Evolutionary conservation across 805 yeast species (phyloP), one percentile per base, ranked within the genome.

Genomic region (Yarrowia deformans): DNA sequence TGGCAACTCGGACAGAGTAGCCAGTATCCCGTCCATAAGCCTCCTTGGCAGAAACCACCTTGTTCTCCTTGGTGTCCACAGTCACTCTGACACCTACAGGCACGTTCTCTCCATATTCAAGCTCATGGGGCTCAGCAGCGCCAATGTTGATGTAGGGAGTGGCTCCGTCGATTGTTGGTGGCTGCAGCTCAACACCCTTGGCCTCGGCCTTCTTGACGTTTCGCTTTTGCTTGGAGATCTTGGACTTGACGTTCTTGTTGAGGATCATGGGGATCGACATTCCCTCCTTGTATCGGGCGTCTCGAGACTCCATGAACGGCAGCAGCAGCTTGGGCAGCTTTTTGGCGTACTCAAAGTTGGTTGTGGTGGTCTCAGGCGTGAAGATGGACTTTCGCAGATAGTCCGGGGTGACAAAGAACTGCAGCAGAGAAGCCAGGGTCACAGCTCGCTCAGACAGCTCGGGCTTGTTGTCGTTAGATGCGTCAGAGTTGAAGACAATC

Each of bases 81-180:
- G 96, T 91, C 10, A 93, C 97, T 72, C 97, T 81, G 16, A 89
- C 91, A 73, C 90, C 87, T 0, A 86, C 84, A 2, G 97, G 97
- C 3, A 91, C 88, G 69, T 87, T 87, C 71, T 84, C 85, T 16
- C 70, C 70, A 8, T 81, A 80, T 8, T 77, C 78, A 64, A 93
- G 81, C 75, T 88, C 88, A 40, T 93, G 73, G 18, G 88, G 82
- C 68, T 84, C 79, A 1, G 81, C 80, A 69, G 82, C 84, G 0
- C 98, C 98, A 55, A 93, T 82, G 74, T 93, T 91, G 63, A 93
- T 90, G 74, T 82, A 90, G 73, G 87, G 88, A 7, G 97, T 93
- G 48, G 82, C 82, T 42, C 83, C 79, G 12, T 63, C 68, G 32
- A 63, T 39, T 37, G 68, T 63, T 16, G 68, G 68, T 14, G 68